Evolutionary conservation across 768 basidiomycete genomes (phyloP), one percentile per base, ranked within the genome.

Genomic region (Tremella mesenterica): DNA sequence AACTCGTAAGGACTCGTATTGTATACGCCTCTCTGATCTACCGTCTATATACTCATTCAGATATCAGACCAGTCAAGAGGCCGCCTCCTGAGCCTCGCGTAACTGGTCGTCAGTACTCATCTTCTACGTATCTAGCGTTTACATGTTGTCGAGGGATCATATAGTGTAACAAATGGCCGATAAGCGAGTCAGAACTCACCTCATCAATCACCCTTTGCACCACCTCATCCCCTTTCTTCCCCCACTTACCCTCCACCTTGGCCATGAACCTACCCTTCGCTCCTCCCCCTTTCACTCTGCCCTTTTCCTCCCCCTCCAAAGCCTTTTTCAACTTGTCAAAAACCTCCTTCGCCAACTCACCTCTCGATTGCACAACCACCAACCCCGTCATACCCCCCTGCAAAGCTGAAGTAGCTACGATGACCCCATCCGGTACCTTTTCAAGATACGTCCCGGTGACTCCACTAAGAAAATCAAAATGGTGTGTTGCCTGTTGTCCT

Each of bases 221-320:
- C 23, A 53, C 31, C 14, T 23, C 51, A 36, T 44, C 28, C 54
- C 69, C 70, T 25, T 16, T 31, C 41, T 58, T 59, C 18, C 63
- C 61, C 63, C 67, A 70, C 45, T 67, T 69, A 2, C 71, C 69
- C 9, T 62, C 63, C 3, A 71, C 56, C 47, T 70, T 71, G 28
- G 58, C 56, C 68, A 71, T 70, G 53, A 60, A 71, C 48, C 63
- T 63, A 10, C 72, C 70, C 53, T 64, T 71, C 3, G 70, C 67
- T 14, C 72, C 72, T 27, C 72, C 72, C 31, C 70, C 72, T 52
- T 69, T 71, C 4, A 69, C 59, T 21, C 70, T 49, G 10, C 52
- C 50, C 50, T 56, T 61, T 20, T 50, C 60, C n/a, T 44, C 54
- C 39, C 50, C 56, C 16, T 66, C 67, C 31, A 73, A 28, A 18